Evolutionary conservation across 225 moss, liverwort and hornwort species (phyloP), one percentile per base, ranked within the genome.

Genomic region (Ulota crispa): DNA sequence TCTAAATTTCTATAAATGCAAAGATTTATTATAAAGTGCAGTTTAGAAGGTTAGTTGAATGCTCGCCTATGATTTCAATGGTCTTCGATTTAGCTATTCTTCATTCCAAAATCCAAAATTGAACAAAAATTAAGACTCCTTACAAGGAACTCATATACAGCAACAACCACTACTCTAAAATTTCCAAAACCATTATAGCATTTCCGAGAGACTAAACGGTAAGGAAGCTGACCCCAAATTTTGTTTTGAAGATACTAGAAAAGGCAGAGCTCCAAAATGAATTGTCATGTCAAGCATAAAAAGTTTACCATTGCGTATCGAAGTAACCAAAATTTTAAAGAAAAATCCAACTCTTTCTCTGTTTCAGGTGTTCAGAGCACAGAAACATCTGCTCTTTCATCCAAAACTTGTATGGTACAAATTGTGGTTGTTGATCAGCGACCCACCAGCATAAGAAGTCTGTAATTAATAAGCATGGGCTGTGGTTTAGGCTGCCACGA

Each of bases 321-420:
- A 59, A 7, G 31, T 19, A 45, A 56, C 34, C 36, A 76, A 27
- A 72, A 72, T 64, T 12, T 50, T 50, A 18, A 50, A 50, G 26
- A 55, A 16, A 28, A 34, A 31, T 37, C 3, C 37, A 64, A 69
- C 24, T 47, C 12, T 41, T 42, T 24, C n/a, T 23, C 7, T 18
- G 64, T 54, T 54, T 56, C 72, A 63, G 27, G 52, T 73, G 84
- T 26, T 75, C 64, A 57, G 73, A 77, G 78, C 69, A 63, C n/a
- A 59, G 68, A 87, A 45, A 24, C 80, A 80, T 78, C 77, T 73
- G 83, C 80, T 83, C 71, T 66, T 77, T 80, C 77, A 80, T 68
- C 67, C 82, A 86, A 86, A 89, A 89, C 82, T 89, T 73, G 82
- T 89, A 89, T 86, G 76, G 47, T 89, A 86, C 84, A 89, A 71